Conservation (phyloP, 148 eudicot species). For the Camellia lanceoleosa region DNA sequence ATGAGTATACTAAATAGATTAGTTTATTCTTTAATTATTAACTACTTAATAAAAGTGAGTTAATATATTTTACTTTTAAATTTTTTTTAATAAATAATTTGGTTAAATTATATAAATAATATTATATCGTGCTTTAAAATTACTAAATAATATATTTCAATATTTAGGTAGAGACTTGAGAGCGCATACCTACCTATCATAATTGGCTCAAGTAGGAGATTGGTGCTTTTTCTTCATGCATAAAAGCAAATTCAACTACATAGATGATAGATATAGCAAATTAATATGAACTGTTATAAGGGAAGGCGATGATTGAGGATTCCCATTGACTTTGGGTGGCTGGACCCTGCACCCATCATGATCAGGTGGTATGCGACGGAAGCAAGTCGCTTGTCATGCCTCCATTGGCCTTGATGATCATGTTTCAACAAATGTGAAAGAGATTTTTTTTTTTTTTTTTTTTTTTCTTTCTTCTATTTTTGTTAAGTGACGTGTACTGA, state of each 20-base stretch:
- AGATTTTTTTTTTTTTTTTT: no score
- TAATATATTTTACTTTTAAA: no score
- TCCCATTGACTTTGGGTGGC: slow-evolving; percentile 8
- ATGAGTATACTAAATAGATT: no score
- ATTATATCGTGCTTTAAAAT: no score
- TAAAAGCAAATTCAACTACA: not conserved
- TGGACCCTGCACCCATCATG: slow-evolving; percentile 3
- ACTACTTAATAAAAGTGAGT: no score
- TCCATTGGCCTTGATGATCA: not conserved
- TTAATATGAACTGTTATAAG: not conserved
- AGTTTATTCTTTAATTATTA: no score
- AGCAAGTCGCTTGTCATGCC: not conserved
- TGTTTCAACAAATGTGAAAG: not conserved
- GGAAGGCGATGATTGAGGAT: slow-evolving; percentile 1
- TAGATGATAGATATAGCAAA: not conserved
- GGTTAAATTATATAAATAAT: no score
- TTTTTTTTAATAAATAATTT: no score
- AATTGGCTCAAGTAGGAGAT: not conserved
- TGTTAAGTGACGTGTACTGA: no score
- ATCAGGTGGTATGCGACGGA: not conserved
- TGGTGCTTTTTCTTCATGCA: not conserved
- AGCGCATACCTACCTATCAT: not conserved
- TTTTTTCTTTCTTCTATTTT: no score
- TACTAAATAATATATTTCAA: no score
- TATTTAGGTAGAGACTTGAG: no score